Evolutionary conservation across 148 eudicot species (phyloP).

Genomic region (Fallopia convolvulus): DNA sequence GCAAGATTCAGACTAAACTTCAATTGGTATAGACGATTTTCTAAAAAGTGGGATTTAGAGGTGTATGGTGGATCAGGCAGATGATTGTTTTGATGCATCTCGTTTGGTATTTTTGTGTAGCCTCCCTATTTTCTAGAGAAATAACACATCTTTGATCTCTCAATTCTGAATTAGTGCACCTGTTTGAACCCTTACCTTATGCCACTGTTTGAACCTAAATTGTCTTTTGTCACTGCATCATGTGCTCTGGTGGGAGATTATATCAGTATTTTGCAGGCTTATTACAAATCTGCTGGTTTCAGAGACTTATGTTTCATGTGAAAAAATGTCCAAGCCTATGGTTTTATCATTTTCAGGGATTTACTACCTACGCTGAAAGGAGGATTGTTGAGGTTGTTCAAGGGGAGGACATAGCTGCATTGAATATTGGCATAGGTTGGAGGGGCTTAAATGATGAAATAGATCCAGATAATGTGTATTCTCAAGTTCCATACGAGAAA

Average conservation of each 20-base stretch:
- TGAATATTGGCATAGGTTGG: slow-evolving; percentile 95
- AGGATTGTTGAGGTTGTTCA: slow-evolving; percentile 97
- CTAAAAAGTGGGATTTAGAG: not conserved
- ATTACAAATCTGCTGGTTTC: not conserved
- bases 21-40: not conserved
- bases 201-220: not conserved
- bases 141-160: not conserved
- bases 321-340: not conserved
- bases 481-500: slow-evolving; percentile 94
- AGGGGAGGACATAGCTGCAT: slow-evolving; percentile 78
- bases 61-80: not conserved
- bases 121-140: not conserved
- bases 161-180: not conserved
- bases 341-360: slow-evolving; percentile 48
- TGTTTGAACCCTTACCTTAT: not conserved
- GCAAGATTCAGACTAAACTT: no score
- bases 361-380: slow-evolving; percentile 94
- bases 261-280: not conserved
- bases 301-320: not conserved
- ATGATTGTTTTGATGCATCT: not conserved
- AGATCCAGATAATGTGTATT: slow-evolving; percentile 92
- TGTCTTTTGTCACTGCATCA: not conserved
- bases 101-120: not conserved
- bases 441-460: slow-evolving; percentile 75
- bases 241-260: not conserved